Evolutionary conservation across 495 filamentous ascomycete species (phyloP), one percentile per base, ranked within the genome.

Genomic region (Xylaria acuta): DNA sequence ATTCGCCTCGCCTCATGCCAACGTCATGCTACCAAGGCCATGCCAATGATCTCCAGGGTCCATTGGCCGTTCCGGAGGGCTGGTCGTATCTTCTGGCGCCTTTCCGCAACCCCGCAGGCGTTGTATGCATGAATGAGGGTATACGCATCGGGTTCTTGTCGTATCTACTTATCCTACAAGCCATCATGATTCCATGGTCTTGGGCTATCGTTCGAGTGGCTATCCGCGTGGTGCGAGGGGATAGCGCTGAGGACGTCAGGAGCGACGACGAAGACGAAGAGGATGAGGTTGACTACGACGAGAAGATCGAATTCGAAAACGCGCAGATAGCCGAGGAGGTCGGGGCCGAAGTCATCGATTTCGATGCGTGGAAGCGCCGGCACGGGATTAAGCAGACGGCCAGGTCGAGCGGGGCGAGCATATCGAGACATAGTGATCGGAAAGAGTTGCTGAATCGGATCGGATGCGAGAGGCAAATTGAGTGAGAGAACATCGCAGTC

Each of bases 171-270:
- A 81, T 85, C 12, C 75, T 94, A 14, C 91, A 94, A 72, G 80
- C 84, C 4, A 81, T 94, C 25, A 92, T 92, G 90, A 92, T 94
- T 69, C 75, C 90, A 7, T 93, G 91, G 91, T 91, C 92, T 75
- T 80, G 76, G 71, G 90, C 91, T 86, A 92, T 93, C 69, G 73
- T 88, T 27, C 84, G 86, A 36, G 89, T 94, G 1, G 91, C 90
- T 22, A 84, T 86, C 64, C 85, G 84, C n/a, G 89, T 93, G 1
- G 75, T 94, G 11, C 85, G 82, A 34, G 90, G 90, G 27, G 84
- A 86, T 27, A 83, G 83, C 36, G 91, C 92, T 22, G 91, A 92
- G 69, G 92, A 94, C 73, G 85, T 85, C 25, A 86, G 92, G 60
- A 92, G 90, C 72, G 92, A 93, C 71, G 91, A 91, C 67, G 92